Percentiles rank a stretch among this genome's conserved stretches.
These are phyloP conservation scores for Leishmania martiniquensis DNA, from an alignment of 208 protist genomes.

Conservation along the genomic window DNA sequence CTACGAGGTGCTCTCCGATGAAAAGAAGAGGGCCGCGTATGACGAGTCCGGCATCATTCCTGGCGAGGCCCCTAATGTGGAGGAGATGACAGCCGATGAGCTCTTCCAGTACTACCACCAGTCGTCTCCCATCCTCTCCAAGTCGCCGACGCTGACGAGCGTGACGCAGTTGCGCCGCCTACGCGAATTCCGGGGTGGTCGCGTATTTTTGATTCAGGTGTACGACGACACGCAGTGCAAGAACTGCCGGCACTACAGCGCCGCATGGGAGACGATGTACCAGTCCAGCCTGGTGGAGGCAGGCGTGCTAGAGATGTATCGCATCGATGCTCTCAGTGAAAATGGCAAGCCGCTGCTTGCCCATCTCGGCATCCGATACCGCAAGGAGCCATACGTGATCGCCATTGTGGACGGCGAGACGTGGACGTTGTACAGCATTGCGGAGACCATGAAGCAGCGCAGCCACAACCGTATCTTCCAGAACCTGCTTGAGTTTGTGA, in stretches of 20 bases:
- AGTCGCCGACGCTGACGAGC: slow-evolving; percentile 56
- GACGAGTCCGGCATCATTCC: slow-evolving; percentile 72
- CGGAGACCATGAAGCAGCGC: slow-evolving; percentile 36
- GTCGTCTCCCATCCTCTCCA: slow-evolving; percentile 78
- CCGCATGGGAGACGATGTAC: slow-evolving; percentile 72
- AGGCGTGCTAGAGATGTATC: slow-evolving; percentile 73
- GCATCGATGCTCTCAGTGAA: slow-evolving; percentile 71
- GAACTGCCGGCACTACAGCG: slow-evolving; percentile 60
- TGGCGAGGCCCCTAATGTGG: slow-evolving; percentile 57
- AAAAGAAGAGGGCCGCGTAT: slow-evolving; percentile 65
- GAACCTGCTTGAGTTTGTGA: slow-evolving; percentile 72
- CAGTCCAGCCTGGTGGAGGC: slow-evolving; percentile 62
- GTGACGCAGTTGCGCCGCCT: slow-evolving; percentile 47
- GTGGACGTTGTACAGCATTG: slow-evolving; percentile 60
- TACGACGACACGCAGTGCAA: slow-evolving; percentile 68
- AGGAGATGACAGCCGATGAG: slow-evolving; percentile 54
- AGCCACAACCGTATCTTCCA: slow-evolving; percentile 37
- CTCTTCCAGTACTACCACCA: slow-evolving; percentile 80
- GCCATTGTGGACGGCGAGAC: slow-evolving; percentile 71
- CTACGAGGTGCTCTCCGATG: slow-evolving; percentile 82
- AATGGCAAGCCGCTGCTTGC: slow-evolving; percentile 48
- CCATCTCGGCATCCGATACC: slow-evolving; percentile 42
- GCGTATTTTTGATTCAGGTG: slow-evolving; percentile 73
- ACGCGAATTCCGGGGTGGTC: slow-evolving; percentile 61
- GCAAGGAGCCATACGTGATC: slow-evolving; percentile 36